Base-by-base conservation (phyloP, 768 basidiomycete species). In the Floccularia luteovirens region DNA sequence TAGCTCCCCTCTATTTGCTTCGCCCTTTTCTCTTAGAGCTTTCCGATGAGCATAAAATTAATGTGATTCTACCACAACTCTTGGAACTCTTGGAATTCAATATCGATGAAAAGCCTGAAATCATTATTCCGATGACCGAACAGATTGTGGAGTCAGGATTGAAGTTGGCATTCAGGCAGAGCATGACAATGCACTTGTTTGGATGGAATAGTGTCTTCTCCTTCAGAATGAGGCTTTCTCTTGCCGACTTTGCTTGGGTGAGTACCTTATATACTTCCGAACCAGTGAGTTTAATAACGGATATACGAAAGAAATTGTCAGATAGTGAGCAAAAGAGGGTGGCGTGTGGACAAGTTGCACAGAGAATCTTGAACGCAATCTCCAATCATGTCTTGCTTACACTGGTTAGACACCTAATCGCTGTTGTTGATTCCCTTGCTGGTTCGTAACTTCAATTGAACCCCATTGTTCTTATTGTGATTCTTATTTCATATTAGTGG, bases 121-220 rank as follows among this genome's bases (percentile, higher is more conserved):
- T 51, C 2, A 47, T 55, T 14, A 55, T 71, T 19, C 31, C 19
- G 13, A 43, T 69, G 2, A 56, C 62, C 10, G 36, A 50, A 1
- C 61, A 55, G 49, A 32, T 43, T 6, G 58, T 57, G 40, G 47
- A 54, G 8, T 38, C 41, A 10, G 42, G 38, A 3, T 36, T 66
- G 22, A 60, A 55, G n/a, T 42, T 43, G 17, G 65, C 64, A n/a
- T 70, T 84, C 43, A 62, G 72, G 31, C 56, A 55, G 12, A 77
- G 79, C 44, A 51, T 87, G 13, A 49, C 61, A 0, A 64, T 62
- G 6, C 73, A 82, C 51, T 57, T 88, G 11, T 86, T 77, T 51
- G 83, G 84, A 1, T 78, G 71, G 66, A 67, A 76, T 37, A 55
- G 55, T 34, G 51, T 83, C 17, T 53, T 75, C 28, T 66, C 65